A percentile compares a stretch with the other conserved stretches of the same genome.
These are phyloP conservation scores for Phytopythium cucurbitacearum DNA, from an alignment of 352 stramenopile species.

Conservation along the genomic window DNA sequence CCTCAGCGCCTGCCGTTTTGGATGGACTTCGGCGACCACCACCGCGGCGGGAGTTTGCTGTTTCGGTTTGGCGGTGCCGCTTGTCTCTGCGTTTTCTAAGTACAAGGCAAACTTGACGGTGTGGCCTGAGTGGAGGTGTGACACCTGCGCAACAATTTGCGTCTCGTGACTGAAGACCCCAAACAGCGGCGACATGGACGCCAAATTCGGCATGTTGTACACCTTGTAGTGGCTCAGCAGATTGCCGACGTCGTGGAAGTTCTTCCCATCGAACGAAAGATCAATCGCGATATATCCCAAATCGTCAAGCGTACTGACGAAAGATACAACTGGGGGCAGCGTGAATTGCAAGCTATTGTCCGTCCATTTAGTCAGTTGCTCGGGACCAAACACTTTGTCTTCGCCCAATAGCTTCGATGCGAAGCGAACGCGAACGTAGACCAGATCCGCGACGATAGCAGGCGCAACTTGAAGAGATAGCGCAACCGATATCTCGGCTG, in stretches of 20 bases:
- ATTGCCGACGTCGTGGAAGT: conserved; percentile 46
- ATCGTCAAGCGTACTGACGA: conserved; percentile 21
- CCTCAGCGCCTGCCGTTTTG: conserved; percentile 38
- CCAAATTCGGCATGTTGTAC: conserved; percentile 58
- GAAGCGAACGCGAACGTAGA: conserved; percentile 44
- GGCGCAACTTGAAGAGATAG: conserved; percentile 36
- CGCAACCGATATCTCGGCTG: conserved; percentile 51
- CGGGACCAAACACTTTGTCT: conserved; percentile 28
- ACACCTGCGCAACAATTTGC: conserved; percentile 31
- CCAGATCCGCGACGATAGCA: conserved; percentile 37
- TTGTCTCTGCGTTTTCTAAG: conserved; percentile 16
- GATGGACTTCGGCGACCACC: conserved; percentile 29
- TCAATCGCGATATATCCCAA: conserved; percentile 36
- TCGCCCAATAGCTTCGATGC: conserved; percentile 2
- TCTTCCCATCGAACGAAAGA: conserved; percentile 45
- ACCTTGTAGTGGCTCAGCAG: conserved; percentile 44
- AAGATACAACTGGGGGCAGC: conserved; percentile 30
- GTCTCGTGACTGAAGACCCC: conserved; percentile 45
- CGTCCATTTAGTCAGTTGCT: conserved; percentile 34
- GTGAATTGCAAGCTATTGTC: conserved; percentile 34
- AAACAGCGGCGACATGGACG: conserved; percentile 40
- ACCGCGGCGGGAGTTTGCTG: conserved; percentile 14
- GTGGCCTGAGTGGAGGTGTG: conserved; percentile 30
- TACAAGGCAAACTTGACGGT: conserved; percentile 41
- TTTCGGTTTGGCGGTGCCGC: conserved; percentile 3